These are phyloP conservation scores for Claviceps quebecensis DNA, from an alignment of 2,329 filamentous ascomycete species.

Conservation along the genomic window DNA sequence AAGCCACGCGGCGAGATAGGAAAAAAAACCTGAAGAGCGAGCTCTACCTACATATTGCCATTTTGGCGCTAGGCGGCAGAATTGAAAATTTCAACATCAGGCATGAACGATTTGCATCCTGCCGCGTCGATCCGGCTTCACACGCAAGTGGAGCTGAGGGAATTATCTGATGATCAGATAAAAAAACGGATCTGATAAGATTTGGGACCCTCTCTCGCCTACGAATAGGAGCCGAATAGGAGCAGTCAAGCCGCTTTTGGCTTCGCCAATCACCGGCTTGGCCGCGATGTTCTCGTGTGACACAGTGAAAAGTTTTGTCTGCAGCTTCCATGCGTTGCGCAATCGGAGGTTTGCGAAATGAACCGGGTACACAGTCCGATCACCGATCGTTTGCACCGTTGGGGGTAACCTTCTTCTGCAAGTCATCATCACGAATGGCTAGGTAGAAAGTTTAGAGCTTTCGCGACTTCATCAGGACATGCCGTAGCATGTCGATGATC, in stretches of 20 bases:
- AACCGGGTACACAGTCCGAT: no score
- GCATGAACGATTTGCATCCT: background rate
- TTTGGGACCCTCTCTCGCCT: constrained; percentile 6
- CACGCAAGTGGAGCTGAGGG: constrained; percentile 22
- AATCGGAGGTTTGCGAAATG: no score
- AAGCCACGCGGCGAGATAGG: no score
- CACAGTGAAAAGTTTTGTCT: background rate
- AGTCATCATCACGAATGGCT: no score
- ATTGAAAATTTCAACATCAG: background rate
- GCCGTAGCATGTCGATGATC: no score
- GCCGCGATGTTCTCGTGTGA: background rate
- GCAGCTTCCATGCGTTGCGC: background rate
- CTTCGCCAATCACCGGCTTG: background rate
- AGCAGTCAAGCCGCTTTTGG: background rate
- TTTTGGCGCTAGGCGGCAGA: background rate
- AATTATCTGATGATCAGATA: constrained; percentile 44
- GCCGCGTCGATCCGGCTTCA: background rate
- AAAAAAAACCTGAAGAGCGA: no score
- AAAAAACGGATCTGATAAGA: constrained; percentile 29
- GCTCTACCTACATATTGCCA: background rate
- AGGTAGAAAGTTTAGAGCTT: no score
- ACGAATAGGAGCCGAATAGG: background rate
- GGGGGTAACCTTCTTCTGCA: no score
- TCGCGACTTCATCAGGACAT: no score
- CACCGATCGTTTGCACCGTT: no score